A percentile compares a stretch with the other conserved stretches of the same genome.
Conservation (phyloP, 306 rosid species). For the Medicago truncatula region MtrunA17r5.0-ANR NC_053043.1:21437001-21437500, state of each 20-base stretch:
- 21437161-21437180: slow-evolving; percentile 68
- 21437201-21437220: slow-evolving; percentile 75
- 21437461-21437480: slow-evolving; percentile 23
- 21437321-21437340: slow-evolving; percentile 59
- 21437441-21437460: slow-evolving; percentile 18
- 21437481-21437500: slow-evolving; percentile 33
- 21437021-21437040: slow-evolving; percentile 13
- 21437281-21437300: slow-evolving; percentile 29
- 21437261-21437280: slow-evolving; percentile 36
- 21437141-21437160: slow-evolving; percentile 20
- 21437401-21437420: slow-evolving; percentile 69
- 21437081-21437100: slow-evolving; percentile 20
- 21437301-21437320: slow-evolving; percentile 17
- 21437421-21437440: slow-evolving; percentile 61
- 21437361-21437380: slow-evolving; percentile 76
- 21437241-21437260: slow-evolving; percentile 77
- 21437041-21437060: slow-evolving; percentile 18
- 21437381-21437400: slow-evolving; percentile 72
- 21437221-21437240: slow-evolving; percentile 66
- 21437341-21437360: slow-evolving; percentile 83
- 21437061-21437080: slow-evolving; percentile 6
- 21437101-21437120: slow-evolving; percentile 26
- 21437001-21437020: slow-evolving; percentile 19
- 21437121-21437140: slow-evolving; percentile 19
- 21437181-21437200: slow-evolving; percentile 85